Evolutionary conservation across 2,329 filamentous ascomycete species (phyloP).

Genomic region (Penicillium sp.): DNA sequence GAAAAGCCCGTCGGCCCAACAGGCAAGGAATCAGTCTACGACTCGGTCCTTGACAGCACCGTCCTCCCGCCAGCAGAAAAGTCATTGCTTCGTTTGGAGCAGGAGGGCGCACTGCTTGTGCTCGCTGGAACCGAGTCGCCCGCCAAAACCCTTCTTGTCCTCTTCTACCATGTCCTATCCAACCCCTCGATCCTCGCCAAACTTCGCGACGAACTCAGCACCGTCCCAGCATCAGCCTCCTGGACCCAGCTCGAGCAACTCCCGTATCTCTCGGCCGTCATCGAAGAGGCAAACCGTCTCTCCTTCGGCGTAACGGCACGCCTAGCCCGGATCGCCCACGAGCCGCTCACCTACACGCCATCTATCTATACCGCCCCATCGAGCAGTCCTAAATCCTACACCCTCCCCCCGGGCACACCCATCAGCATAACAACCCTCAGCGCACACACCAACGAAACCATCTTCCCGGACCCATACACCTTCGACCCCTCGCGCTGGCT

Average conservation of each 20-base stretch:
- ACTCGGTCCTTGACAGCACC: constrained; percentile 22
- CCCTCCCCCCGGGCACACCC: constrained; percentile 28
- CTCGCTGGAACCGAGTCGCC: constrained; percentile 27
- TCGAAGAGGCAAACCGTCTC: constrained; percentile 32
- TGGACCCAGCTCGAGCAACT: constrained; percentile 31
- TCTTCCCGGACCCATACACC: constrained; percentile 32
- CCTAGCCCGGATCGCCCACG: constrained; percentile 25
- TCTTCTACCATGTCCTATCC: constrained; percentile 20
- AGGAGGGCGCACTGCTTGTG: constrained; percentile 26
- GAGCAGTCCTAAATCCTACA: constrained; percentile 16
- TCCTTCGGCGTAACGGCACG: constrained; percentile 38
- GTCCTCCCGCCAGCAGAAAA: constrained; percentile 25
- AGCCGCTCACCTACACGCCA: constrained; percentile 15
- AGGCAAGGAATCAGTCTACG: constrained; percentile 25
- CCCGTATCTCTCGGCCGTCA: constrained; percentile 39
- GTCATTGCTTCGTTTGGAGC: constrained; percentile 24
- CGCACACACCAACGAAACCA: constrained; percentile 23
- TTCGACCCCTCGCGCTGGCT: constrained; percentile 44
- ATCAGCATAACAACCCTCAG: constrained; percentile 36
- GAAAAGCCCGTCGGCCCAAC: constrained; percentile 7
- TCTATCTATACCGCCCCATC: constrained; percentile 16
- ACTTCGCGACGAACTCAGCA: constrained; percentile 19
- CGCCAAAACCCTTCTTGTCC: constrained; percentile 22
- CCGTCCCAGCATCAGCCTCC: constrained; percentile 9
- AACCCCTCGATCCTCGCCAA: constrained; percentile 16